Conservation (phyloP, 345 rosid genomes). For the Brassica juncea region DNA sequence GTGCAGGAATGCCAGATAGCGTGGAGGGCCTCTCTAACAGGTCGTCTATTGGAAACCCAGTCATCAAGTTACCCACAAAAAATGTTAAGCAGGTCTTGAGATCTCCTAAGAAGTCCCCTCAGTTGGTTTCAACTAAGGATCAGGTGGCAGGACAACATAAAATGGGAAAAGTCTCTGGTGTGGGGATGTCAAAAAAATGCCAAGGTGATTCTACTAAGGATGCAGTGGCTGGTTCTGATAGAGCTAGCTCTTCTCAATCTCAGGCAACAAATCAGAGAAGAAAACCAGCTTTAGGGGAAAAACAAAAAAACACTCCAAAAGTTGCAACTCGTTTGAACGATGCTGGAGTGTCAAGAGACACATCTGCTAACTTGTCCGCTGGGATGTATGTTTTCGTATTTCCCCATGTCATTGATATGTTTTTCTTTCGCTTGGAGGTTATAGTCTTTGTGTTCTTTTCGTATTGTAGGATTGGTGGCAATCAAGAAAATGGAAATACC, state of each 20-base stretch:
- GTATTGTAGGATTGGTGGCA: slow-evolving; percentile 48
- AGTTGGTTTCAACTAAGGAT: slow-evolving; percentile 34
- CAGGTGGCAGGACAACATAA: slow-evolving; percentile 49
- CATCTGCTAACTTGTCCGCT: slow-evolving; percentile 44
- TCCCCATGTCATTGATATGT: slow-evolving; percentile 21
- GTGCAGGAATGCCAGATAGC: slow-evolving; percentile 25
- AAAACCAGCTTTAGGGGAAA: slow-evolving; percentile 53
- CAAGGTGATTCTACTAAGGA: slow-evolving; percentile 50
- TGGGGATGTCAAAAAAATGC: slow-evolving; percentile 47
- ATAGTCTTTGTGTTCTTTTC: slow-evolving; percentile 9
- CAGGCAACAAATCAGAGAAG: slow-evolving; percentile 49
- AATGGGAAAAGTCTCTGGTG: slow-evolving; percentile 45
- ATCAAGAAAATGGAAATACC: slow-evolving; percentile 45
- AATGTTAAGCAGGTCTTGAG: slow-evolving; percentile 43
- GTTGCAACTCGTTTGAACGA: slow-evolving; percentile 44
- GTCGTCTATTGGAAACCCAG: slow-evolving; percentile 42
- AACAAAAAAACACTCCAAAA: slow-evolving; percentile 52
- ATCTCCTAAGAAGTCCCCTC: slow-evolving; percentile 65
- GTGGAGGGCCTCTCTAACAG: slow-evolving; percentile 41
- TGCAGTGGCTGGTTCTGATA: slow-evolving; percentile 42
- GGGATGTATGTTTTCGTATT: slow-evolving; percentile 47
- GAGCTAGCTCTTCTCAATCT: slow-evolving; percentile 48
- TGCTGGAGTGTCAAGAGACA: slow-evolving; percentile 42
- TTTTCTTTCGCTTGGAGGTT: slow-evolving; percentile 10
- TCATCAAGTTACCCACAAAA: slow-evolving; percentile 39